Base-by-base conservation (phyloP, 2,329 filamentous ascomycete species). In the Fusarium floridanum region DNA sequence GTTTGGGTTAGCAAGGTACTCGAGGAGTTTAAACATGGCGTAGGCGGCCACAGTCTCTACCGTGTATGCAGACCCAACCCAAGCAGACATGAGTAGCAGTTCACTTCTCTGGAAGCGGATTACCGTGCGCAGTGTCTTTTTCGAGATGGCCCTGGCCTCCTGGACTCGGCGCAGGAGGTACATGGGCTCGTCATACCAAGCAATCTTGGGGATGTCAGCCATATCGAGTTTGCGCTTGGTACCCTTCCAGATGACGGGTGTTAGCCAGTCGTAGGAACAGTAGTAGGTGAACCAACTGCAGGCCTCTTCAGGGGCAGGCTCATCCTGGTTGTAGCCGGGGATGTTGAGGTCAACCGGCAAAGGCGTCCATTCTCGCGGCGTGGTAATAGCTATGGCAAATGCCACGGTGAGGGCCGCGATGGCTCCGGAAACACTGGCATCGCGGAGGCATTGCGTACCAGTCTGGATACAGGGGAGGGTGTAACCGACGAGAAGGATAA, bases 131-230 rank as follows among this genome's bases (percentile, higher is more conserved):
- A 86, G 65, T 5, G 87, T 89, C 17, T 80, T 84, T 68, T 81
- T 83, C 32, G 83, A 83, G 66, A 84, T 83, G 32, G 77, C 76
- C 3, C 88, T 84, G 14, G 87, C 86, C 20, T 81, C 75, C 29
- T 85, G 83, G 12, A 89, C 80, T 66, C 81, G 83, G 24, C 81
- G 80, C 2, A 88, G 81, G 17, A 89, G 83, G 61, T 88, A 79
- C 24, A 85, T 78, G 10, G 88, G 88, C 70, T 89, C 87, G 61
- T 90, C 88, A 71, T 89, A 89, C 86, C 87, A 89, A 2, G 88
- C 86, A 34, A 89, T 79, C 32, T 75, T 83, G 4, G 87, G 87
- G 22, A 89, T 83, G 71, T 86, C 84, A 41, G 85, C 83, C 74
- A 88, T 83, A 29, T 85, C 84, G 64, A 89, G 81, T 61, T 84